Evolutionary conservation across 305 asterid species (phyloP), one percentile per base, ranked within the genome.

Genomic region (Fraxinus sp.): DNA sequence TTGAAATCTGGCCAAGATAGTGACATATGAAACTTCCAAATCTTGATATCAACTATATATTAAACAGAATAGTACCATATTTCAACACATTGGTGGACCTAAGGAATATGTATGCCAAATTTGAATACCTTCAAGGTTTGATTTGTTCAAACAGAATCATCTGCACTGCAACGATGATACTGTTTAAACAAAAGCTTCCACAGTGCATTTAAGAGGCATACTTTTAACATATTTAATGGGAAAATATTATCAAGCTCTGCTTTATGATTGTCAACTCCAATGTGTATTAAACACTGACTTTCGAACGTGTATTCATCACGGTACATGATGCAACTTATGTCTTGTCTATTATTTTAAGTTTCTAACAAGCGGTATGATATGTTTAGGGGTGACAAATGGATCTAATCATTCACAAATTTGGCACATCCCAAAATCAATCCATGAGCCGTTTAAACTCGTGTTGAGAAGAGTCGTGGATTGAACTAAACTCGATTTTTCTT

Each of bases 1-100:
- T 62, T 59, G 32, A 39, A 77, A 1, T 74, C 78, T 78, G 85
- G 66, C 81, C 76, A 36, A 77, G 77, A 84, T 6, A 46, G 18
- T 11, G 55, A 46, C 57, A 46, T 11, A 13, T 46, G 18, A 46
- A 46, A 46, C 57, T 46, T 46, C 57, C 57, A 46, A 46, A 46
- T 46, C 57, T 11, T 46, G 57, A 44, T 11, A 11, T 44, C 16
- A 44, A 44, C 52, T 44, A 44, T 11, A 44, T 44, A 46, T 10
- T 44, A 39, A 39, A 39, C 49, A 39, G 13, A 39, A 39, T 39
- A 39, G 9, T 9, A 39, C 14, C 49, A 9, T 10, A 39, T 41
- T 41, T 41, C 11, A 62, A 22, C 11, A 62, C n/a, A 46, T 46
- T 3, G 57, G 57, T 46, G 13, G 57, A 46, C 55, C n/a, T 4